Conservation (phyloP, 1,284 basidiomycete genomes). For the Athelia sp. region DNA sequence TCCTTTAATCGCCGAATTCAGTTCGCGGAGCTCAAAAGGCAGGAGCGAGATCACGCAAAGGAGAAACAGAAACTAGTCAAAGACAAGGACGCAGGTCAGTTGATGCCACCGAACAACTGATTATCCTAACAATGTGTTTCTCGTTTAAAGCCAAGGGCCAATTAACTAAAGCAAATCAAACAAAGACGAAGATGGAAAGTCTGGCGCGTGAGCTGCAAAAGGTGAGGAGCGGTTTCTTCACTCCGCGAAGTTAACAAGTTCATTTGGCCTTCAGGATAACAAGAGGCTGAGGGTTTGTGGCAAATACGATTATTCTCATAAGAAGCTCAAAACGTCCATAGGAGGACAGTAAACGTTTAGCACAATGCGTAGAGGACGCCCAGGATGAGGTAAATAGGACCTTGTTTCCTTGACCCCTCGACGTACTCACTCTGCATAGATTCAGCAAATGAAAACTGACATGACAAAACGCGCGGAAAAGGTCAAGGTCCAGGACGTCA, state of each 20-base stretch:
- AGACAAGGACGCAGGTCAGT: slow-evolving; percentile 79
- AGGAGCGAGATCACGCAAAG: slow-evolving; percentile 81
- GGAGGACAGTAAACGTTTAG: slow-evolving; percentile 78
- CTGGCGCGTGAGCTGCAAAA: slow-evolving; percentile 81
- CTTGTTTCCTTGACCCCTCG: slow-evolving; percentile 3
- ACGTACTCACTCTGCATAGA: slow-evolving; percentile 33
- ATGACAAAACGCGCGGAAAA: slow-evolving; percentile 71
- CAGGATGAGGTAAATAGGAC: slow-evolving; percentile 61
- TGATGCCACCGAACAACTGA: slow-evolving; percentile 7
- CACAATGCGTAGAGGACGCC: slow-evolving; percentile 74
- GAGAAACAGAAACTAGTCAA: slow-evolving; percentile 83
- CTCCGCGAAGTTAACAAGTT: slow-evolving; percentile 1
- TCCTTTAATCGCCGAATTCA: slow-evolving; percentile 20
- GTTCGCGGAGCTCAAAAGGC: slow-evolving; percentile 79
- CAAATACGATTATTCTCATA: neutral
- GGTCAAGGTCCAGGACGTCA: slow-evolving; percentile 67
- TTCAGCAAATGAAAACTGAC: slow-evolving; percentile 71
- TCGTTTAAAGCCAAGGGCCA: slow-evolving; percentile 63
- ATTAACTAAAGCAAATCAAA: slow-evolving; percentile 78
- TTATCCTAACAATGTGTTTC: slow-evolving; percentile 7
- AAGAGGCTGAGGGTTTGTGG: slow-evolving; percentile 70
- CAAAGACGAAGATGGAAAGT: slow-evolving; percentile 83
- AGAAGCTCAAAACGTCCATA: slow-evolving; percentile 22
- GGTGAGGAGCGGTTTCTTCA: slow-evolving; percentile 33
- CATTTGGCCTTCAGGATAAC: slow-evolving; percentile 79